These are phyloP conservation scores for Kandelia obovata DNA, from an alignment of 345 rosid genomes.

Conservation along the genomic window DNA sequence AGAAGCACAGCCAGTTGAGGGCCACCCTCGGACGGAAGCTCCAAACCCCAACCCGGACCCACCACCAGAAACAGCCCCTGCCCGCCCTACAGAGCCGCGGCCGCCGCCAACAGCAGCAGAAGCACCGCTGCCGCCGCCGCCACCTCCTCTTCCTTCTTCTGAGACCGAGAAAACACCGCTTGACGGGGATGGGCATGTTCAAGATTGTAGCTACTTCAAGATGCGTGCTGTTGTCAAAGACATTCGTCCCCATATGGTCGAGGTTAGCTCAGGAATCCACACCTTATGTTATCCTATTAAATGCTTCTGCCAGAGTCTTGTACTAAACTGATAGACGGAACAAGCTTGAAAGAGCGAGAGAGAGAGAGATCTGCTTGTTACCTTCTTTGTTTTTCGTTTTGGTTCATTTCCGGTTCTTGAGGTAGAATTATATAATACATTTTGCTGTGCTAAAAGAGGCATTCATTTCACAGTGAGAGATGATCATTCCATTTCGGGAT, in stretches of 20 bases:
- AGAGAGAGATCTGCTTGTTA: no score
- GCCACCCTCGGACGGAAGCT: constrained; percentile 14
- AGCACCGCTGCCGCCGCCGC: constrained; percentile 9
- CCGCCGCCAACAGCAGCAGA: neutral
- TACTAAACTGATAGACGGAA: neutral
- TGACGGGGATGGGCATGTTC: constrained; percentile 38
- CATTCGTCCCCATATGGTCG: constrained; percentile 36
- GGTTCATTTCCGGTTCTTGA: no score
- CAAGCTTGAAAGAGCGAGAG: no score
- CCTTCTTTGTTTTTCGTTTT: no score
- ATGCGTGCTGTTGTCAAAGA: constrained; percentile 37
- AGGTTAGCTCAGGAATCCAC: constrained; percentile 22
- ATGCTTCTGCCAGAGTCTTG: neutral
- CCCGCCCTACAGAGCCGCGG: constrained; percentile 25
- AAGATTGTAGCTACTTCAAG: constrained; percentile 46
- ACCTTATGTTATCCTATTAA: no score
- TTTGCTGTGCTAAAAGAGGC: no score
- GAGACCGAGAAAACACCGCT: constrained; percentile 49
- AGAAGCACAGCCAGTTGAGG: constrained; percentile 24
- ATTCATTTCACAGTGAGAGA: no score
- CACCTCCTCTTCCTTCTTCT: constrained; percentile 6
- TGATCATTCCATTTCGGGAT: no score
- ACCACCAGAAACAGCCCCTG: constrained; percentile 12
- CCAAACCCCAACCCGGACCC: constrained; percentile 16
- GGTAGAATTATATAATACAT: no score